Percentiles rank a stretch among this genome's conserved stretches.
Conservation (phyloP, 2,329 filamentous ascomycete species). For the Stagonosporopsis vannaccii region DNA sequence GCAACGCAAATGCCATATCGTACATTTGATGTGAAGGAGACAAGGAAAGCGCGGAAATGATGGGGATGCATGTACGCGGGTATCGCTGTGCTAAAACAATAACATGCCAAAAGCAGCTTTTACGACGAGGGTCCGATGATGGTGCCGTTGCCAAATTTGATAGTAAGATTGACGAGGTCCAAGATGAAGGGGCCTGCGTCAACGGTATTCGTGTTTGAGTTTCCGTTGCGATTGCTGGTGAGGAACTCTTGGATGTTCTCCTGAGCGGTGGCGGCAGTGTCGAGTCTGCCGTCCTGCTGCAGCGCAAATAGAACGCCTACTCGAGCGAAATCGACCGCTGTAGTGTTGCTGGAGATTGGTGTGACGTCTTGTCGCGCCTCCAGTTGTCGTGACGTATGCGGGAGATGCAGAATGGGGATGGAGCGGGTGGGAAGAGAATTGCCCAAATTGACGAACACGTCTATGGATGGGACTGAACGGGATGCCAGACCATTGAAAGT, state of each 20-base stretch:
- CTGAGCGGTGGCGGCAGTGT: conserved; percentile 54
- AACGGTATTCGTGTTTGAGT: conserved; percentile 32
- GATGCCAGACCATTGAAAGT: conserved; percentile 70
- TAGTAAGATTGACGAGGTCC: conserved; percentile 41
- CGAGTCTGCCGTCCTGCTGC: conserved; percentile 50
- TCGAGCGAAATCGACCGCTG: conserved; percentile 55
- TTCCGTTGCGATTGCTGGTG: conserved; percentile 39
- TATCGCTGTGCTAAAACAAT: conserved; percentile 20
- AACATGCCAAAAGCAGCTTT: conserved; percentile 8
- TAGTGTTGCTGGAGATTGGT: conserved; percentile 46
- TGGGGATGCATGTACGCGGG: conserved; percentile 19
- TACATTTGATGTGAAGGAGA: conserved; percentile 1
- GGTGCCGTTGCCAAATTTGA: conserved; percentile 45
- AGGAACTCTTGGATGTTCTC: conserved; percentile 51
- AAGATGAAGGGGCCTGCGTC: conserved; percentile 41
- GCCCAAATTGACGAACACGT: conserved; percentile 31
- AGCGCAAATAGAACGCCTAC: conserved; percentile 55
- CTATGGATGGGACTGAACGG: conserved; percentile 29
- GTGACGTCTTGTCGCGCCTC: conserved; percentile 30
- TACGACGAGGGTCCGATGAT: conserved; percentile 30
- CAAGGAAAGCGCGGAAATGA: conserved; percentile 4
- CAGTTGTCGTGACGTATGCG: conserved; percentile 27
- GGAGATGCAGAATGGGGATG: conserved; percentile 33
- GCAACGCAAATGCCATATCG: conserved; percentile 9
- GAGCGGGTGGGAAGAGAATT: conserved; percentile 30